Evolutionary conservation across 2,329 filamentous ascomycete genomes (phyloP), one percentile per base, ranked within the genome.

Genomic region (Fusarium torulosum): DNA sequence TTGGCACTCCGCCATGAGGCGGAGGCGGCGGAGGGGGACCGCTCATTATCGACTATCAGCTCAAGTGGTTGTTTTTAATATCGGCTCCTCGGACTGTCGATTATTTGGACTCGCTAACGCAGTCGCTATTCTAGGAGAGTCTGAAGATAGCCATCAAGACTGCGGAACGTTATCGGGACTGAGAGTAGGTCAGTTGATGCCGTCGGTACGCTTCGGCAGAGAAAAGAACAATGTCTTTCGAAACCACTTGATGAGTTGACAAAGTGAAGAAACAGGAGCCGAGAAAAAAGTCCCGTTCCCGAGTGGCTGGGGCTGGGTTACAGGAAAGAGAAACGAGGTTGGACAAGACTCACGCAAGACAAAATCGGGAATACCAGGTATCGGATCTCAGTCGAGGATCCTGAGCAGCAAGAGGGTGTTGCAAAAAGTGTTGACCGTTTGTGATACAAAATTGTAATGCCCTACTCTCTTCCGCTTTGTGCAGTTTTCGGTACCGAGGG

Each of bases 1-100:
- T 90, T 49, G 93, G 91, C 70, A 89, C 90, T 75, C 89, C 85
- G 79, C 94, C 93, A 81, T 97, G 94, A 67, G 93, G 93, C 75
- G 94, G 94, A 76, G 94, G 94, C 70, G 92, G 92, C 70, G 93
- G 93, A 68, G 94, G 94, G 66, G 91, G 91, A 72, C 87, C 81
- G 78, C 80, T 85, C 81, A 85, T 85, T 54, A 57, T 72, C 66
- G 50, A 65, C 66, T 62, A 43, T 72, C 67, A 73, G 66, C 42
- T 50, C 69, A 40, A 63, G 53, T 71, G 41, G 37, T 42, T 67
- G 69, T 51, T 41, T 61, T 55, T 54, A 37, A 45, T 21, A 43
- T 27, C 10, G 43, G 51, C 53, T 63, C 41, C 47, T 68, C 40
- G 59, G n/a, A 51, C 40, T 47, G 44, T 62, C 42, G 63, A 40